Base-by-base conservation (phyloP, 306 rosid species). In the Prosopis cineraria region DNA sequence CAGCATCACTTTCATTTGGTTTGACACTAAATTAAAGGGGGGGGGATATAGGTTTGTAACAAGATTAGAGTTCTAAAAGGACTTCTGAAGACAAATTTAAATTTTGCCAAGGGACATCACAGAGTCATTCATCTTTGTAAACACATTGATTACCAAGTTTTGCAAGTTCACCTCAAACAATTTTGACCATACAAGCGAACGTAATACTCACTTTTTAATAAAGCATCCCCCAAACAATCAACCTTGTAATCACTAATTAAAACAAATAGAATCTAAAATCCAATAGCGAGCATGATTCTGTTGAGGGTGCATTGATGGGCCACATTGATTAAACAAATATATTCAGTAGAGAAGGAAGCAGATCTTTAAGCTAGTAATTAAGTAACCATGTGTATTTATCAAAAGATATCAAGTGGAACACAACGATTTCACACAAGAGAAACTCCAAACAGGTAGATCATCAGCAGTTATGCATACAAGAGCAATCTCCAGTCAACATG, bases 71-170 rank as follows among this genome's bases (percentile, higher is more conserved):
- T 7, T 69, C 36, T 55, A 13, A 75, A 70, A 33, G 33, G 14
- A 65, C 30, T 43, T 33, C 10, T 70, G 39, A 13, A 53, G 29
- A 20, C 45, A n/a, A 11, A 34, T 65, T 63, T 37, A n/a, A 11
- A 34, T 65, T 63, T 37, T 4, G 10, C 2, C 7, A 39, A 66
- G 27, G 9, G 12, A 13, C n/a, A 24, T 5, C 43, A 37, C 1
- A 2, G 27, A 41, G 39, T 37, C n/a, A 25, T 56, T 24, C 68
- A 24, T 55, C 25, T 6, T 72, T 34, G 19, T 3, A 22, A 50
- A 25, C 24, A 53, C 7, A 45, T 41, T 43, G 64, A 14, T 39
- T 25, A 79, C 30, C 72, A 59, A 73, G 60, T 78, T 44, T 22
- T 1, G 22, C 36, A 64, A 55, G 33, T 19, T 74, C 56, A 72